Base-by-base conservation (phyloP, 768 basidiomycete species). In the Strobilomyces confusus region DNA sequence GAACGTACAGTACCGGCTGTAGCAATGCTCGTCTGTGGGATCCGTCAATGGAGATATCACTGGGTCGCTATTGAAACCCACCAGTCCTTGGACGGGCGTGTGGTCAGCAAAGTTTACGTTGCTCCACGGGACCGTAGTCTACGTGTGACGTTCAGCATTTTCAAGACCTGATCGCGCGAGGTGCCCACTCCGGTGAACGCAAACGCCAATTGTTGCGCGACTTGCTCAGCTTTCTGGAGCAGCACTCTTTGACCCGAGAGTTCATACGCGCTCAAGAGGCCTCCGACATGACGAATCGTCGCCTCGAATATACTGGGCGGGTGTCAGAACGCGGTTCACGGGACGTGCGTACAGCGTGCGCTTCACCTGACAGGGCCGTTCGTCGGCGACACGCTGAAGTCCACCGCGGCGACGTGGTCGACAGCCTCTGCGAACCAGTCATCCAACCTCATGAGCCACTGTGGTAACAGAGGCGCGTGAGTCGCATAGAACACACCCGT, bases 281-380 rank as follows among this genome's bases (percentile, higher is more conserved):
- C 86, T 8, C 79, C 88, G 3, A 90, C 61, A 47, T 82, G 85
- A 40, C 88, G 85, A 58, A 90, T 90, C 0, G 83, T 87, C 1
- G 85, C 85, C 68, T 90, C 88, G 59, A 90, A 89, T 4, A 89
- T 1, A 37, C 67, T 68, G 26, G 5, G 9, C 29, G 29, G 29
- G 29, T 29, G 29, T 29, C 29, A 29, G 29, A 29, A 29, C 29
- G 6, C 29, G 29, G 29, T 29, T 1, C 29, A 9, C 29, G 29
- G 6, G 29, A 8, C 29, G 6, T 29, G 1, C 7, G 32, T 19
- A 38, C 22, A 44, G 9, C 17, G 29, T 30, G 20, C 22, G 9
- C 40, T 23, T 48, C 58, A 79, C 80, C 72, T 80, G 57, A 80
- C 78, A 1, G 76, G 76, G 41, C 73, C 72, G 2, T 61, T n/a